phyloP scores from a whole-genome alignment of 345 rosid genomes.

The Boechera retrofracta region DNA sequence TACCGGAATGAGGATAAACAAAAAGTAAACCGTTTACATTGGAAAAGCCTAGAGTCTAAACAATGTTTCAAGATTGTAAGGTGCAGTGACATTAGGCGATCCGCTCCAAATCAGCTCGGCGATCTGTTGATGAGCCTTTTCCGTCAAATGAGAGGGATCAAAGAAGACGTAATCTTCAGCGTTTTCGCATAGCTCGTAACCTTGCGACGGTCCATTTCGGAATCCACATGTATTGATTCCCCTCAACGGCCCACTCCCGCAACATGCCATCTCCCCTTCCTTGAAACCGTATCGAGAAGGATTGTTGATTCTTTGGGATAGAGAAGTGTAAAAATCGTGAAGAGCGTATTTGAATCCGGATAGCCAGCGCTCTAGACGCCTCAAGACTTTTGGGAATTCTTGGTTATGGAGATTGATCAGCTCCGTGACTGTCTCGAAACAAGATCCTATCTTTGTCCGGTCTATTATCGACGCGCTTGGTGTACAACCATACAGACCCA shows the following conservation, averaged over 20 bases:
- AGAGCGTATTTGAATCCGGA: conserved; percentile 68
- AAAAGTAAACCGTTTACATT: conserved; percentile 11
- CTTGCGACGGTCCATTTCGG: conserved; percentile 28
- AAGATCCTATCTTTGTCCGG: conserved; percentile 50
- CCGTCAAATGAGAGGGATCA: conserved; percentile 45
- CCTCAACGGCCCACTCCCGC: conserved; percentile 64
- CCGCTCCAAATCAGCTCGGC: conserved; percentile 56
- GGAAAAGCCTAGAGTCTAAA: conserved; percentile 25
- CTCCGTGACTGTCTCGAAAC: conserved; percentile 49
- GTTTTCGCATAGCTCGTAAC: conserved; percentile 39
- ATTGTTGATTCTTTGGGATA: conserved; percentile 53
- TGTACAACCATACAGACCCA: conserved; percentile 65
- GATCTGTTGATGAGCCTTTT: conserved; percentile 49
- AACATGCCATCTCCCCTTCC: conserved; percentile 67
- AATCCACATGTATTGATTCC: conserved; percentile 73
- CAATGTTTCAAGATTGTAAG: conserved; percentile 50
- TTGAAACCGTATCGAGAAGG: conserved; percentile 63
- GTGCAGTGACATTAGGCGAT: conserved; percentile 33
- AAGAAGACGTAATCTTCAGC: conserved; percentile 53
- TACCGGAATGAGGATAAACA: neutral
- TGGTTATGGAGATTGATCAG: conserved; percentile 61
- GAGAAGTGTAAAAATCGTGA: conserved; percentile 53
- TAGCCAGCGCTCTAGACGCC: conserved; percentile 48
- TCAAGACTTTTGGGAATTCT: conserved; percentile 54
- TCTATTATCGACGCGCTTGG: conserved; percentile 53